These are phyloP conservation scores for Cladophialophora yegresii DNA, from an alignment of 2,329 filamentous ascomycete species.

Conservation along the genomic window DNA sequence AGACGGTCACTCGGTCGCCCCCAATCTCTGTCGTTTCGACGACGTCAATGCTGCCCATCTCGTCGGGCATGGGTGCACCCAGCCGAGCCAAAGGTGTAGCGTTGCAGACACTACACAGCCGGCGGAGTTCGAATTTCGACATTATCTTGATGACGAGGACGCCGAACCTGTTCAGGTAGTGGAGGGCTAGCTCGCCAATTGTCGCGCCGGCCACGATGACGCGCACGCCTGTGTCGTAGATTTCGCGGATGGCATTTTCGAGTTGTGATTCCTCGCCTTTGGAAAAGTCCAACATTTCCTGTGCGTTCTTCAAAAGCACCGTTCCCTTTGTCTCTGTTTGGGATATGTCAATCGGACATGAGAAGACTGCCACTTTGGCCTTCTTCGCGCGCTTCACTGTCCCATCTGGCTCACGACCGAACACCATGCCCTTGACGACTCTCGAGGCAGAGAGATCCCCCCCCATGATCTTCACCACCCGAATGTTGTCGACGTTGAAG, in stretches of 20 bases:
- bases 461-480: conserved; percentile 99
- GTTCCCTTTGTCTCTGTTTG: conserved; percentile 99
- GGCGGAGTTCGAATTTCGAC: conserved; percentile 95
- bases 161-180: conserved; percentile 96
- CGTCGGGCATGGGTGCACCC: conserved; percentile 98
- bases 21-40: conserved; percentile 98
- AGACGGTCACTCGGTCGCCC: conserved; percentile 95
- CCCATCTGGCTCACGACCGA: conserved; percentile 91
- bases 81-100: conserved; percentile 94
- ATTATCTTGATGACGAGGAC: conserved; percentile 96
- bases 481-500: conserved; percentile 99
- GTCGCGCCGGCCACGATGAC: conserved; percentile 90
- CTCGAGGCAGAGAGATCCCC: conserved; percentile 90
- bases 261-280: conserved; percentile 94
- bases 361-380: conserved; percentile 96
- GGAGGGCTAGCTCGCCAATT: conserved; percentile 92
- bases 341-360: conserved; percentile 90
- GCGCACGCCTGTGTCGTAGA: conserved; percentile 88
- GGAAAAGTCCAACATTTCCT: conserved; percentile 98
- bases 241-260: conserved; percentile 88
- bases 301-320: conserved; percentile 90
- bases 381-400: conserved; percentile 84
- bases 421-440: conserved; percentile 98
- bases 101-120: conserved; percentile 92
- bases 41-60: conserved; percentile 93